Evolutionary conservation across 306 rosid species (phyloP), one percentile per base, ranked within the genome.

Genomic region (Trifolium repens): DNA sequence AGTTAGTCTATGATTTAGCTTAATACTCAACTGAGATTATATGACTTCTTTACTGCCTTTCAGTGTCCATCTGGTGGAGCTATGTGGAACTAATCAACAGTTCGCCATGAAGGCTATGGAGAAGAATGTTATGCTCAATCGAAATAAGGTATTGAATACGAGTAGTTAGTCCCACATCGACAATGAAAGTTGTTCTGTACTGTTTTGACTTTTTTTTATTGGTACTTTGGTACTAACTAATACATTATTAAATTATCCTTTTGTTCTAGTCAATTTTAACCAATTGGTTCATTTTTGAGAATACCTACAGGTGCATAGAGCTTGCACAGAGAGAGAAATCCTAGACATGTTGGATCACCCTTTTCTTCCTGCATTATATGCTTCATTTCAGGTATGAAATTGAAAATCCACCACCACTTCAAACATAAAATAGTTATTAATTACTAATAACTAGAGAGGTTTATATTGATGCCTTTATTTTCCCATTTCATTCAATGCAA

Each of bases 41-140:
- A 60, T 52, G 59, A 79, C 50, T 58, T 65, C 9, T 53, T 50
- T 69, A 52, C 42, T 42, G 35, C 26, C 27, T 39, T 79, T 67
- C 89, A 94, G 96, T 71, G 94, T 93, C 69, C 93, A 90, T 79
- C 78, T 90, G 82, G 96, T 93, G 59, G 94, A 93, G 85, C 72
- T 90, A 77, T 59, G 83, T 68, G 98, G 87, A 83, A 89, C 87
- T 63, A 88, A 78, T 68, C 90, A 81, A 46, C 39, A 69, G 54
- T 93, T 90, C 74, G 96, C 98, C 79, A 93, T 93, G 98, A 93
- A 93, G 81, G 96, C 98, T 72, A 93, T 93, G 98, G 96, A 93
- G 60, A 93, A 93, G 81, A 72, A 81, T 32, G 79, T 86, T 69
- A 94, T 94, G 97, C 93, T 91, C 69, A 94, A 90, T 67, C 96